Conservation (phyloP, 257 asterid species). For the Fraxinus excelsior region DNA sequence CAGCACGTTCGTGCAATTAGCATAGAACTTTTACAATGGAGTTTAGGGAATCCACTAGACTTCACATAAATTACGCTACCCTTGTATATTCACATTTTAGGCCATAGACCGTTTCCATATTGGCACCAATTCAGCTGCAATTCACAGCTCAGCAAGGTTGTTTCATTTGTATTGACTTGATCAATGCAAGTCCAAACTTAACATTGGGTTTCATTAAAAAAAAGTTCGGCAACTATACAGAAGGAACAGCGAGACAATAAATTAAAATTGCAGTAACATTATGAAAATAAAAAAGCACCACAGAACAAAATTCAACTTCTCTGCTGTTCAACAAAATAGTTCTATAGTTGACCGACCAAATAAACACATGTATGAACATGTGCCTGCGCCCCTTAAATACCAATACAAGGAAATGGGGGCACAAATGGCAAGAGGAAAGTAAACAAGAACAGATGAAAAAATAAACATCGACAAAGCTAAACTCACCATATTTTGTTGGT, state of each 20-base stretch:
- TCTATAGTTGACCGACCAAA: not conserved
- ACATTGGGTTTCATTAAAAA: not conserved
- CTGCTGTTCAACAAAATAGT: not conserved
- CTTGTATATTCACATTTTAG: no score
- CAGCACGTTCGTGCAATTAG: no score
- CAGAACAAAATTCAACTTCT: not conserved
- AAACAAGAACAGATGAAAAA: not conserved
- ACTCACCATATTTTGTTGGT: not conserved
- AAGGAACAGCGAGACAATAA: not conserved
- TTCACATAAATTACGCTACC: no score
- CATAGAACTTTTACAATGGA: no score
- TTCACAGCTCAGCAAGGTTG: no score
- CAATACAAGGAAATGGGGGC: not conserved
- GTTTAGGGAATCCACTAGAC: no score
- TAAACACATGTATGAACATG: not conserved
- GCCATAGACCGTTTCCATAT: no score
- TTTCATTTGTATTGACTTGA: no score
- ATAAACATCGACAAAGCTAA: not conserved
- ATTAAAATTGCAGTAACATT: not conserved
- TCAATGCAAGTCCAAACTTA: not conserved
- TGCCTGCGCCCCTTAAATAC: not conserved
- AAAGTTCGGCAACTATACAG: not conserved
- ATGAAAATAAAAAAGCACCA: not conserved
- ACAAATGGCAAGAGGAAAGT: not conserved
- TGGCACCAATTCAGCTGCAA: no score